Evolutionary conservation across 495 filamentous ascomycete genomes (phyloP).

Genomic region (Pseudotulostoma volvatum): DNA sequence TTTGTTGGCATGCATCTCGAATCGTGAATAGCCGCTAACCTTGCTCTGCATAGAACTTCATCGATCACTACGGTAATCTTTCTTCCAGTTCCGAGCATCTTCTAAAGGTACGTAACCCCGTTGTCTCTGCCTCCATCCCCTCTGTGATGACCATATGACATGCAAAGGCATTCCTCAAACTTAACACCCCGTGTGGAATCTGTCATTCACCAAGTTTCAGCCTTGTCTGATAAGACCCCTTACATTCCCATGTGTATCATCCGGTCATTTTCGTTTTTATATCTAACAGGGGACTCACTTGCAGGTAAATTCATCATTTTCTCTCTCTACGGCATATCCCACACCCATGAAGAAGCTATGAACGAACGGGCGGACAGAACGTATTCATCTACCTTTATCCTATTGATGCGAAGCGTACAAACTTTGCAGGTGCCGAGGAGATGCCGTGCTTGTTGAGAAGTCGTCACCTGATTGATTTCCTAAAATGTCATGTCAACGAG

Average conservation of each 20-base stretch:
- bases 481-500: no score
- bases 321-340: slow-evolving; percentile 5
- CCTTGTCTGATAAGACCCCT: slow-evolving; percentile 71
- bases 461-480: slow-evolving; percentile 73
- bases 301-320: slow-evolving; percentile 37
- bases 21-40: slow-evolving; percentile 3
- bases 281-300: slow-evolving; percentile 24
- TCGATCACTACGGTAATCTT: no score
- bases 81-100: no score
- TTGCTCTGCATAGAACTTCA: no score
- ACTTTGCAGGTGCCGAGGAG: slow-evolving; percentile 50
- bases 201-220: slow-evolving; percentile 79
- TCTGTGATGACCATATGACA: slow-evolving; percentile 74
- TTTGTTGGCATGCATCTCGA: not conserved
- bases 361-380: slow-evolving; percentile 99
- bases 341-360: slow-evolving; percentile 68
- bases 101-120: no score
- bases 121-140: no score
- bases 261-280: slow-evolving; percentile 7
- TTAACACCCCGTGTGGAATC: slow-evolving; percentile 78
- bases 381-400: slow-evolving; percentile 47
- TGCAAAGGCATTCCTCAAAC: slow-evolving; percentile 96
- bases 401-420: slow-evolving; percentile 71
- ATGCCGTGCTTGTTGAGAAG: slow-evolving; percentile 88
- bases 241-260: slow-evolving; percentile 6